These are phyloP conservation scores for Dimargaris cristalligena DNA, from an alignment of 192 early-diverging fungal species.

Conservation along the genomic window DNA sequence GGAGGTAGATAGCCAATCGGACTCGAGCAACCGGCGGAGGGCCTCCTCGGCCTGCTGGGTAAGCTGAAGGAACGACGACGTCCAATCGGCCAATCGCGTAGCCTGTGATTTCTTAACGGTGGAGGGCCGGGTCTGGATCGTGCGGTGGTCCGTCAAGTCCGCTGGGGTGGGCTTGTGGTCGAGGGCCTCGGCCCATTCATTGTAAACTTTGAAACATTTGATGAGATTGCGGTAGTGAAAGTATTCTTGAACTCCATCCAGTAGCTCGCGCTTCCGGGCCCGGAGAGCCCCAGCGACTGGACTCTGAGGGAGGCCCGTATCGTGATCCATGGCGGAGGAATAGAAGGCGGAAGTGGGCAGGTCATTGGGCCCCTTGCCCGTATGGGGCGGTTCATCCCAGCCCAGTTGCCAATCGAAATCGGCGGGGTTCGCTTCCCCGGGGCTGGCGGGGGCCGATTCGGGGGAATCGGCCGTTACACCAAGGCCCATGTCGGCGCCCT, in stretches of 20 bases:
- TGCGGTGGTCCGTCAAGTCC: not conserved
- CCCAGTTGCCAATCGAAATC: constrained; percentile 24
- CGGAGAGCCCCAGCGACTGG: not conserved
- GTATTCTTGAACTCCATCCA: constrained; percentile 9
- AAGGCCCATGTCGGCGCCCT: not conserved
- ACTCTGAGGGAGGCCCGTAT: not conserved
- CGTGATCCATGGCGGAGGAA: not conserved
- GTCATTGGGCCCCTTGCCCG: not conserved
- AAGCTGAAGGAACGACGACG: not conserved
- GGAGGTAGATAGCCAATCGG: constrained; percentile 20
- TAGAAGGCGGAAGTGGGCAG: no score
- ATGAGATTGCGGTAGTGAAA: constrained; percentile 26
- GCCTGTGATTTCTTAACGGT: not conserved
- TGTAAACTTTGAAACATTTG: constrained; percentile 30
- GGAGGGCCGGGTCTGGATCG: not conserved
- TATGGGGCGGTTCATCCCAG: constrained; percentile 27
- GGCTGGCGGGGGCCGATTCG: no score
- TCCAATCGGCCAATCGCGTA: not conserved
- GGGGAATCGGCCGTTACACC: not conserved
- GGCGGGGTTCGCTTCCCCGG: constrained; percentile 22
- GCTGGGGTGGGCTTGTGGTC: not conserved
- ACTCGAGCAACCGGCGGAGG: constrained; percentile 22
- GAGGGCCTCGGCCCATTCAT: not conserved
- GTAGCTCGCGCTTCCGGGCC: not conserved
- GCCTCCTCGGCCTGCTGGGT: not conserved